Evolutionary conservation across 2,329 filamentous ascomycete genomes (phyloP).

Genomic region (Coniochaeta sp.): DNA sequence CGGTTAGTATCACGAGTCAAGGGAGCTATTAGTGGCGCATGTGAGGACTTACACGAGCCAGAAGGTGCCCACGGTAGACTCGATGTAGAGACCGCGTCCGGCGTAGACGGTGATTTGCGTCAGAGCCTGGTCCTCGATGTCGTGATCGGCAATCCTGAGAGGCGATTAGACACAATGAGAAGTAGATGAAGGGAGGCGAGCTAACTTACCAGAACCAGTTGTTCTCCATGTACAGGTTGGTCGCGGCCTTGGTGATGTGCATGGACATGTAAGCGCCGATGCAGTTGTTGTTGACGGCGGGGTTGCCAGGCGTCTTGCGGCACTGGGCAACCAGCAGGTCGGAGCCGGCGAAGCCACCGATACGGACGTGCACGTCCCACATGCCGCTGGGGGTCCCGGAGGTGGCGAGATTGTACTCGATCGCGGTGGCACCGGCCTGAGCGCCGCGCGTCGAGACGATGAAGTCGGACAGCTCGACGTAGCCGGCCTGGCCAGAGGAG

Average conservation of each 20-base stretch:
- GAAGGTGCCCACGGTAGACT: not conserved
- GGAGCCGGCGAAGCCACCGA: conserved; percentile 66
- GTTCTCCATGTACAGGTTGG: conserved; percentile 37
- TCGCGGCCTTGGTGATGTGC: conserved; percentile 28
- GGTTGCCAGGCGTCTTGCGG: conserved; percentile 38
- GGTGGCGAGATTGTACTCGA: conserved; percentile 63
- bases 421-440: conserved; percentile 59
- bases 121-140: not conserved
- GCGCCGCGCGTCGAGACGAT: conserved; percentile 61
- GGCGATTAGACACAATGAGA: no score
- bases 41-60: not conserved
- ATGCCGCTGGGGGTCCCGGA: conserved; percentile 39
- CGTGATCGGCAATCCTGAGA: not conserved
- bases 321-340: conserved; percentile 61
- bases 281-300: conserved; percentile 21
- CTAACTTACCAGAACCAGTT: conserved; percentile 31
- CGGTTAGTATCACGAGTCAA: conserved; percentile 7
- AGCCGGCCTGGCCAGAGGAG: conserved; percentile 52
- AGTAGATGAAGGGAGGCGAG: no score
- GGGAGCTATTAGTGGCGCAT: not conserved
- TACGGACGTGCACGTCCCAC: conserved; percentile 71
- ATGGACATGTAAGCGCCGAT: conserved; percentile 30
- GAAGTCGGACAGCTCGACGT: conserved; percentile 64
- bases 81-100: not conserved
- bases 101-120: not conserved